phyloP scores from a whole-genome alignment of 495 filamentous ascomycete genomes.

The Penicillium paradoxum region DNA sequence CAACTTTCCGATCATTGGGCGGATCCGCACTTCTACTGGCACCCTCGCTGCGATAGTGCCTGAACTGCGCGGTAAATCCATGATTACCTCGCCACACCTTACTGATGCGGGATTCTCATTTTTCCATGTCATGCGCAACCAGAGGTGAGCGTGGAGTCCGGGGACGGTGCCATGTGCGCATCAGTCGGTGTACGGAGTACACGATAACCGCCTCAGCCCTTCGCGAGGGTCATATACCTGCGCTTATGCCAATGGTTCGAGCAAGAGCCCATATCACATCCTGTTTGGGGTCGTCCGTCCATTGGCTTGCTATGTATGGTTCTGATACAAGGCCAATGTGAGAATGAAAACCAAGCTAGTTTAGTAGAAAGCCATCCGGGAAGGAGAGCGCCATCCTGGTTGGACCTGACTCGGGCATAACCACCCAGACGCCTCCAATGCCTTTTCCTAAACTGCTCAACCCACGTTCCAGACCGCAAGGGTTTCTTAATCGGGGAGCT shows the following conservation, averaged over 20 bases:
- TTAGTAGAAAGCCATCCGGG: background rate
- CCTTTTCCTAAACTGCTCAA: background rate
- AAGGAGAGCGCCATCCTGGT: background rate
- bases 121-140: background rate
- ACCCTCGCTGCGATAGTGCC: slow-evolving; percentile 6
- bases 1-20: slow-evolving; percentile 2
- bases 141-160: background rate
- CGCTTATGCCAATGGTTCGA: background rate
- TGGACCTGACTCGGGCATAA: too few relatives aligned
- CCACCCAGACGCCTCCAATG: background rate
- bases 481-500: background rate
- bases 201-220: background rate
- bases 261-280: background rate
- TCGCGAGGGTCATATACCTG: slow-evolving; percentile 2
- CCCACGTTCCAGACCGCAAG: slow-evolving; percentile 7
- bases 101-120: slow-evolving; percentile 5
- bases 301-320: background rate
- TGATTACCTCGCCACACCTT: slow-evolving; percentile 12
- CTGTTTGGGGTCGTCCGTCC: background rate
- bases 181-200: slow-evolving; percentile 9
- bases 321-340: background rate
- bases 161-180: slow-evolving; percentile 5
- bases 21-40: background rate
- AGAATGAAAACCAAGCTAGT: too few relatives aligned
- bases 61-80: slow-evolving; percentile 20